Base-by-base conservation (phyloP, 192 early-diverging fungal species). In the Entomortierella parvispora region DNA sequence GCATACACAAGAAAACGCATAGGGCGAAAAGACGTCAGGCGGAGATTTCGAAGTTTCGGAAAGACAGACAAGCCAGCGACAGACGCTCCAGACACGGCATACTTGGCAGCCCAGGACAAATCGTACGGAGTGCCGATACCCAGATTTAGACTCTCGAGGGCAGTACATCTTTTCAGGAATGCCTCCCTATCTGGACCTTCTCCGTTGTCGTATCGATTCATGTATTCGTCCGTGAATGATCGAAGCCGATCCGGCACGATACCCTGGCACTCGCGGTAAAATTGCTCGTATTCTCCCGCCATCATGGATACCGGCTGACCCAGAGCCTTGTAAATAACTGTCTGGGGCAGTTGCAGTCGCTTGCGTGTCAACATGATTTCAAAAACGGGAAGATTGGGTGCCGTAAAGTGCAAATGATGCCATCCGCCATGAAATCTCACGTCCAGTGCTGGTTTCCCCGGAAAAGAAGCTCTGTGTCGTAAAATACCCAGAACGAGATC, bases 141-240 rank as follows among this genome's bases (percentile, higher is more conserved):
- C 2, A 69, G 18, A 10, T 17, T 33, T 12, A 69, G 31, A 2
- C 17, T 4, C 2, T 23, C 26, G 37, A 69, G 20, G 15, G 28
- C 15, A 34, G 46, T 15, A 31, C 58, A 62, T 32, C 59, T 28
- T 6, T 26, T 32, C 6, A 69, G 23, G 52, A 69, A 69, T 20
- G 23, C 52, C 32, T 61, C 58, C 58, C 51, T 62, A 0, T n/a
- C 49, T 10, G 31, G 31, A 17, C 58, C 29, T 11, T 69, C 68
- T 0, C 59, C 68, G 7, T 45, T 15, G 3, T 62, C 51, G 6
- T 23, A 51, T 18, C 68, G 32, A 11, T 53, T 51, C 9, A 44
- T 28, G 4, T 2, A 23, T 20, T 58, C 57, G 26, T 58, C 57
- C 22, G 59, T 29, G 11, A 45, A 51, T 33, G n/a, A 10, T 40